Conservation (phyloP, 768 basidiomycete species). For the Amanita jacksonii region DNA sequence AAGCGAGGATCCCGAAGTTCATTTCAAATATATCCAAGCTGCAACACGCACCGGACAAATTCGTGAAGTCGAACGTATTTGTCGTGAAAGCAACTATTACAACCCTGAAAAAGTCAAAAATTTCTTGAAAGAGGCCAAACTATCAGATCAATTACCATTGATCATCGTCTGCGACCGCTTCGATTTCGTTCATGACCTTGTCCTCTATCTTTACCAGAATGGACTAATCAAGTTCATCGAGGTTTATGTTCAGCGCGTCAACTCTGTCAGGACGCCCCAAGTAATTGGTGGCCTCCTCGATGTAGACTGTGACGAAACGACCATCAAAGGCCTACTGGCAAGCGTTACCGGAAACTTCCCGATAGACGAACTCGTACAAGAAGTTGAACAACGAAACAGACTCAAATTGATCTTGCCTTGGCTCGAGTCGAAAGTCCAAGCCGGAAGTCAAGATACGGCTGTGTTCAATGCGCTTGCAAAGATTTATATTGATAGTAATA, state of each 20-base stretch:
- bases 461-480: slow-evolving; percentile 98
- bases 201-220: slow-evolving; percentile 97
- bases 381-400: slow-evolving; percentile 93
- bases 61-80: slow-evolving; percentile 97
- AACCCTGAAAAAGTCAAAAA: slow-evolving; percentile 99
- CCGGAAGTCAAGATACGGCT: slow-evolving; percentile 89
- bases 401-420: slow-evolving; percentile 96
- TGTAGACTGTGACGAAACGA: slow-evolving; percentile 94
- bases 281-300: slow-evolving; percentile 95
- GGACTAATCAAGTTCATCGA: slow-evolving; percentile 95
- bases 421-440: slow-evolving; percentile 88
- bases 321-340: slow-evolving; percentile 88
- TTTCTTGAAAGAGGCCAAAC: slow-evolving; percentile 98
- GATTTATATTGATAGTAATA: slow-evolving; percentile 98
- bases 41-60: slow-evolving; percentile 97
- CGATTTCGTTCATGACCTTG: slow-evolving; percentile 98
- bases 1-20: slow-evolving; percentile 91
- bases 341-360: slow-evolving; percentile 97
- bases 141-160: slow-evolving; percentile 91
- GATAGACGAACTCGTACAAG: slow-evolving; percentile 93
- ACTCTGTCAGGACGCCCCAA: slow-evolving; percentile 93
- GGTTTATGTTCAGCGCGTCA: slow-evolving; percentile 98
- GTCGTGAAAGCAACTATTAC: slow-evolving; percentile 94
- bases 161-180: slow-evolving; percentile 99
- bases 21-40: slow-evolving; percentile 99